A percentile compares a stretch with the other conserved stretches of the same genome.
Conservation (phyloP, 805 yeast genomes). For the Monosporozyma yasuniensis region DNA sequence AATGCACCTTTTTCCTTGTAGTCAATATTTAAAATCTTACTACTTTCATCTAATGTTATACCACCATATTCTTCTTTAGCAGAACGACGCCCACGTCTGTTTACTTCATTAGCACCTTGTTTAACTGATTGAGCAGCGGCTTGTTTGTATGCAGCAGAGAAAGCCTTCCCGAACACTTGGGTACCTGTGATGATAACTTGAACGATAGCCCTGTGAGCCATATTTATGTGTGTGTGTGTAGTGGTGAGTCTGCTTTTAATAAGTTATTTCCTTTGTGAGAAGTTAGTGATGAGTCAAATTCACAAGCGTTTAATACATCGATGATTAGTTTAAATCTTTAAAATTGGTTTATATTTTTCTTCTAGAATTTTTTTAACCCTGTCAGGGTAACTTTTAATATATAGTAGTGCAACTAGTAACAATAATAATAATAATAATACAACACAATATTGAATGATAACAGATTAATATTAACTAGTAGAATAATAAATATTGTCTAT, state of each 20-base stretch:
- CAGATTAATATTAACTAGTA: background rate
- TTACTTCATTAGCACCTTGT: constrained; percentile 42
- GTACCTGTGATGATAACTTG: constrained; percentile 92
- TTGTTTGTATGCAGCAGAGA: constrained; percentile 93
- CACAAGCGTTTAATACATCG: background rate
- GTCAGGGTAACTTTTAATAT: background rate
- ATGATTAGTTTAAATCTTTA: background rate
- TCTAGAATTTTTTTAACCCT: background rate
- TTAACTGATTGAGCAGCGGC: constrained; percentile 91
- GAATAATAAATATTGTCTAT: background rate
- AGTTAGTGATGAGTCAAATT: too few relatives aligned
- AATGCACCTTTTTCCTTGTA: constrained; percentile 41
- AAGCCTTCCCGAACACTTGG: constrained; percentile 90
- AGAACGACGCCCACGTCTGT: constrained; percentile 31
- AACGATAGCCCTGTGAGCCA: constrained; percentile 87
- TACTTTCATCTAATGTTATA: constrained; percentile 78
- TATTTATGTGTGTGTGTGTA: constrained; percentile 1
- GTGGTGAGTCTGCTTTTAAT: too few relatives aligned
- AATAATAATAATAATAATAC: background rate
- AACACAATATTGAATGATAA: background rate
- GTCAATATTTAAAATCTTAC: constrained; percentile 80
- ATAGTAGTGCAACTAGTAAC: background rate
- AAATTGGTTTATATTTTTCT: background rate
- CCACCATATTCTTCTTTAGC: constrained; percentile 51
- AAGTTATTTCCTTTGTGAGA: too few relatives aligned